Evolutionary conservation across 345 rosid species (phyloP).

Genomic region (Punica granatum): DNA sequence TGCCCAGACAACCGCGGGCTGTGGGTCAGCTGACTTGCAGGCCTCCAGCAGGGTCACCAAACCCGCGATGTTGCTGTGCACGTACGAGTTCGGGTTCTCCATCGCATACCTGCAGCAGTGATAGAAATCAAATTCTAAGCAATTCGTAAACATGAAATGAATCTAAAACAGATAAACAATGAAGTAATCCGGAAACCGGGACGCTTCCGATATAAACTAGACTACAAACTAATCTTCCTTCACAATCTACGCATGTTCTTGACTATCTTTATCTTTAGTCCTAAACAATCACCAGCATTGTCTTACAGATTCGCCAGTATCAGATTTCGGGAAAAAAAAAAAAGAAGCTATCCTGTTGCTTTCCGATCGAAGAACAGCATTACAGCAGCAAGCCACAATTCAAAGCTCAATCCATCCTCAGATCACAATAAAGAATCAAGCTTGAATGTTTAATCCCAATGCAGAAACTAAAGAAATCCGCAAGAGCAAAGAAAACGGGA

Average conservation of each 20-base stretch:
- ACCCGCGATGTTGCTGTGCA: slow-evolving; percentile 28
- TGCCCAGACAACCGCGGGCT: slow-evolving; percentile 33
- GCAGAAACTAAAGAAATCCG: neutral
- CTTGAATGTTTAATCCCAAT: neutral
- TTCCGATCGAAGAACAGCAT: no score
- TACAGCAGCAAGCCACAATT: no score
- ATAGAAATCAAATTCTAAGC: neutral
- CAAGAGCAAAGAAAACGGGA: neutral
- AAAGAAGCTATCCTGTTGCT: no score
- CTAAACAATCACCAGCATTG: no score
- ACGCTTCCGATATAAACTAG: no score
- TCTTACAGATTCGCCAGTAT: no score
- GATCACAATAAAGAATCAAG: neutral
- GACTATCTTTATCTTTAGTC: no score
- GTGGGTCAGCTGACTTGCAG: slow-evolving; percentile 27
- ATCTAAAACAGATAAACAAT: neutral
- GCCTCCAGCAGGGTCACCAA: slow-evolving; percentile 29
- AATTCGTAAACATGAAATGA: neutral
- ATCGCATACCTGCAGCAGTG: slow-evolving; percentile 17
- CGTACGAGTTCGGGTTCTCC: slow-evolving; percentile 30
- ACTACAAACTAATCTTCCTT: no score
- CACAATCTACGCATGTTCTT: no score
- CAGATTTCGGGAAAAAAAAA: no score
- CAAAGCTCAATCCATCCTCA: neutral
- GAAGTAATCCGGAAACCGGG: no score